Conservation (phyloP, 176 grass and related monocot genomes). For the Hordeum marinum region DNA sequence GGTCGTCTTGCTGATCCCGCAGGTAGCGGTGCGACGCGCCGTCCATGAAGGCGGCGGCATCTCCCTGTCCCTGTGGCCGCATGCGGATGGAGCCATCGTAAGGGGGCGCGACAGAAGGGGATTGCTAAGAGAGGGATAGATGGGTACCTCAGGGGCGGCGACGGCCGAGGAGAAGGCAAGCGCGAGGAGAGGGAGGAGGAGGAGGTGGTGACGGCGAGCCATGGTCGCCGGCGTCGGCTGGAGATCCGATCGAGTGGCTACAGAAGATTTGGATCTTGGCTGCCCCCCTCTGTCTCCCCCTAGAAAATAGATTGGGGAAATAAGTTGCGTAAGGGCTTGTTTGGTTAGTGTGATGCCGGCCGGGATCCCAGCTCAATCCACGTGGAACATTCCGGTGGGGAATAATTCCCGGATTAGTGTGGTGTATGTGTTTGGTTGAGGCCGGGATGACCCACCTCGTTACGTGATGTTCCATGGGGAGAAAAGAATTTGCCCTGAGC, state of each 20-base stretch:
- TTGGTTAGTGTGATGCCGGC: background rate
- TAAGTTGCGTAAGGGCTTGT: background rate
- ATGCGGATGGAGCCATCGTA: background rate
- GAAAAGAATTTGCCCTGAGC: no score
- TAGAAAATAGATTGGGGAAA: background rate
- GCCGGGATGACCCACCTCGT: no score
- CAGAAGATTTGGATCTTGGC: constrained; percentile 6
- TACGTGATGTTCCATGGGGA: no score
- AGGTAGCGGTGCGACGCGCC: constrained; percentile 39
- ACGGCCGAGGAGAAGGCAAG: background rate
- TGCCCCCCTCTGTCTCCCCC: background rate
- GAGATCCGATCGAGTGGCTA: background rate
- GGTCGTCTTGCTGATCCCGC: constrained; percentile 22
- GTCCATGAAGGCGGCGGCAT: constrained; percentile 37
- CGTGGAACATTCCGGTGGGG: no score
- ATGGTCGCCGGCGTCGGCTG: constrained; percentile 17
- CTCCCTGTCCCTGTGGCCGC: background rate
- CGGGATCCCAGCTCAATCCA: background rate
- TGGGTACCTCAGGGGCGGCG: constrained; percentile 26
- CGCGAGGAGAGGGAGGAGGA: constrained; percentile 21
- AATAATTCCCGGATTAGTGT: no score
- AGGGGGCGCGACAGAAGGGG: background rate
- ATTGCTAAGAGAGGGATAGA: background rate
- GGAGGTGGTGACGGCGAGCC: background rate
- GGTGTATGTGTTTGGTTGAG: no score